Percentiles rank a stretch among this genome's conserved stretches.
These are phyloP conservation scores for Chondrus crispus DNA, from an alignment of 23 red algal genomes.

Conservation along the genomic window DNA sequence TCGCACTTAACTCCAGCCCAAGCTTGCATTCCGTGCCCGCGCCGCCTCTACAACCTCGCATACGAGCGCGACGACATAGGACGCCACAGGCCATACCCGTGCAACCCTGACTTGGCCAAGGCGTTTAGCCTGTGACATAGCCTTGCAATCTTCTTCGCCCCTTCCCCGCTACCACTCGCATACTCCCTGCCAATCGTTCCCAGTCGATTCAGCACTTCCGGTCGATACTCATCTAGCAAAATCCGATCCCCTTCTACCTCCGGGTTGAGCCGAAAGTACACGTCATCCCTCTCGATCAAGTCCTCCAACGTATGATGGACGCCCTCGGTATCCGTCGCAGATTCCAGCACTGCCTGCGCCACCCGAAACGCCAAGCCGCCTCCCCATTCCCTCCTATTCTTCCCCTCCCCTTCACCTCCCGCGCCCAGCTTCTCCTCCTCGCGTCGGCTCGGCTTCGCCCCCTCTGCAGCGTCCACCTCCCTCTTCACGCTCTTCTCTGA, in stretches of 20 bases:
- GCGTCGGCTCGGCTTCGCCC: not conserved
- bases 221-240: conserved; percentile 31
- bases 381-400: not conserved
- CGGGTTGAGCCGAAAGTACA: conserved; percentile 66
- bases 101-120: not conserved
- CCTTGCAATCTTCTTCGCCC: not conserved
- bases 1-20: no score
- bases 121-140: not conserved
- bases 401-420: not conserved
- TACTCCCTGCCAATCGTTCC: not conserved
- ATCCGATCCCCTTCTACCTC: conserved; percentile 8
- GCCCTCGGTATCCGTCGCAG: conserved; percentile 62
- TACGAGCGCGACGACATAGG: not conserved
- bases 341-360: conserved; percentile 36
- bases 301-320: conserved; percentile 66
- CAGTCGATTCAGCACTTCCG: conserved; percentile 16
- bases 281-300: not conserved
- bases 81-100: not conserved
- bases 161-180: not conserved
- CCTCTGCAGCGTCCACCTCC: not conserved
- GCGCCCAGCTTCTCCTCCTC: no score
- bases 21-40: no score
- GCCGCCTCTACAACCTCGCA: not conserved
- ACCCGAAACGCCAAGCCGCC: conserved; percentile 16
- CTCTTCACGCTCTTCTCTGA: not conserved